Percentiles rank a stretch among this genome's conserved stretches.
These are phyloP conservation scores for Vigna trinervia DNA, from an alignment of 306 rosid species.

Conservation along the genomic window DNA sequence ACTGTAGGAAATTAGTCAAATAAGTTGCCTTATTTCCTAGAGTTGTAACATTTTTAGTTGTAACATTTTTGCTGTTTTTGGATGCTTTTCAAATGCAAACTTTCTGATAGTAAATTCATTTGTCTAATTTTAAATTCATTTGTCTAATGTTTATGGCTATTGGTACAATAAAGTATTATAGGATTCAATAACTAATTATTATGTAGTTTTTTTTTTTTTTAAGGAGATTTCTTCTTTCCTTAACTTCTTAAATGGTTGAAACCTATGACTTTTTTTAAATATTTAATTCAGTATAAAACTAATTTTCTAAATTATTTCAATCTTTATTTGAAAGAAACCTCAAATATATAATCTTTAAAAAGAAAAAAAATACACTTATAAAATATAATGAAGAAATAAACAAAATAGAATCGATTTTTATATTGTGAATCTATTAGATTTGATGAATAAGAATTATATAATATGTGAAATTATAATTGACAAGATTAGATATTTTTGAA, in stretches of 20 bases:
- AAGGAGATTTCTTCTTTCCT: not conserved
- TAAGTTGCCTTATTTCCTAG: slow-evolving; percentile 39
- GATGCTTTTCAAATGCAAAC: slow-evolving; percentile 41
- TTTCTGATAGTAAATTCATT: slow-evolving; percentile 41
- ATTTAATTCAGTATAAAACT: no score
- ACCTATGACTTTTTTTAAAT: no score
- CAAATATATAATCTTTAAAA: no score
- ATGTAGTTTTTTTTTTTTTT: not conserved
- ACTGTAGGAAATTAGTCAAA: slow-evolving; percentile 45
- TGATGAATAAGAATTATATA: no score
- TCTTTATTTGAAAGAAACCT: no score
- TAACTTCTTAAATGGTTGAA: not conserved
- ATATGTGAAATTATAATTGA: no score
- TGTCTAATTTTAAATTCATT: slow-evolving; percentile 34
- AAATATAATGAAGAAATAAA: no score
- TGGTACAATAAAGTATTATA: not conserved
- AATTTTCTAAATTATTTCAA: no score
- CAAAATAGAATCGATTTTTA: no score
- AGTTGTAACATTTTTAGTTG: slow-evolving; percentile 46
- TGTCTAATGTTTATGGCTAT: slow-evolving; percentile 24
- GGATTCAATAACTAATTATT: not conserved
- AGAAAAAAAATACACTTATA: no score
- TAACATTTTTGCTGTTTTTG: slow-evolving; percentile 36
- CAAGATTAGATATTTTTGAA: no score
- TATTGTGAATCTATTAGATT: no score